Evolutionary conservation across 768 basidiomycete genomes (phyloP).

Genomic region (Exsudoporus frostii): DNA sequence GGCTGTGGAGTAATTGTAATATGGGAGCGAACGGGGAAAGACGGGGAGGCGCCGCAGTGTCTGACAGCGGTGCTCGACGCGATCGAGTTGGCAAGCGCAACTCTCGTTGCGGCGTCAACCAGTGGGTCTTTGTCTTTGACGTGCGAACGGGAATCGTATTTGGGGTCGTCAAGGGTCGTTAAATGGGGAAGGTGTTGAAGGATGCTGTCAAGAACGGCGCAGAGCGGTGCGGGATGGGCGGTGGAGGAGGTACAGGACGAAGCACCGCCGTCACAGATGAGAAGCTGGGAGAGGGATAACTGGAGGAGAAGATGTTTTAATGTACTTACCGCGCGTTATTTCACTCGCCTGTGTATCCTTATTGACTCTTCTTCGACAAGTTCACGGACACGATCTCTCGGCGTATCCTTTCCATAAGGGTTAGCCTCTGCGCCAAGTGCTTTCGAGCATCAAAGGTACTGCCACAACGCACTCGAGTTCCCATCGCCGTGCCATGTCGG

Average conservation of each 20-base stretch:
- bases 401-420: conserved; percentile 32
- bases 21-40: conserved; percentile 16
- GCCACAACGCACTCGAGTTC: conserved; percentile 18
- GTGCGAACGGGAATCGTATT: conserved; percentile 8
- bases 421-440: conserved; percentile 25
- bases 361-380: conserved; percentile 25
- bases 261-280: conserved; percentile 20
- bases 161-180: conserved; percentile 31
- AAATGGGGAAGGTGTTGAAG: conserved; percentile 2
- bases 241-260: not conserved
- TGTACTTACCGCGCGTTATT: conserved; percentile 13
- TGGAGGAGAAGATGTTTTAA: conserved; percentile 18
- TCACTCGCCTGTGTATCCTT: conserved; percentile 29
- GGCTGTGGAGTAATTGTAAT: conserved; percentile 34
- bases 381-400: conserved; percentile 23
- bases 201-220: conserved; percentile 1
- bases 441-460: conserved; percentile 17
- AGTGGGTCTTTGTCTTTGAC: not conserved
- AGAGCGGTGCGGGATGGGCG: conserved; percentile 6
- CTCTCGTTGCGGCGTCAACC: not conserved
- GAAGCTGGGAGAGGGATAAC: conserved; percentile 1
- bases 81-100: conserved; percentile 3
- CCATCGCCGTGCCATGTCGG: conserved; percentile 17
- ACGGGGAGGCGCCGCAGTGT: conserved; percentile 17
- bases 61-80: conserved; percentile 1